Percentiles rank a stretch among this genome's conserved stretches.
Conservation (phyloP, 1,284 basidiomycete species). For the Afroboletus lepidellus region DNA sequence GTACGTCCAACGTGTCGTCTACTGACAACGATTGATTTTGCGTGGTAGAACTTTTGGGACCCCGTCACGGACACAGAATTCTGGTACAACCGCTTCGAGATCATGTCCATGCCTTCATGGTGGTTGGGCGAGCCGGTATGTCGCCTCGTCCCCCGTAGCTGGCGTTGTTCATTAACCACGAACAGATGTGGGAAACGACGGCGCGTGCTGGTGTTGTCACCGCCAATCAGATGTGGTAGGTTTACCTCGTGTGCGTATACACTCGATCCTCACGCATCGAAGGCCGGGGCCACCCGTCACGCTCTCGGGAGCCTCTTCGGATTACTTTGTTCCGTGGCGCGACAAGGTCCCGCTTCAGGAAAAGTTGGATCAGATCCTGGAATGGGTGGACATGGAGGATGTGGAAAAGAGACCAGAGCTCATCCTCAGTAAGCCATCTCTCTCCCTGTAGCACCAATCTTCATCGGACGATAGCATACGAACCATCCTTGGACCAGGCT, state of each 20-base stretch:
- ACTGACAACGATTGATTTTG: not conserved
- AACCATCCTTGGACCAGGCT: slow-evolving; percentile 76
- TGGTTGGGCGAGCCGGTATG: slow-evolving; percentile 87
- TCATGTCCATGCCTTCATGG: slow-evolving; percentile 70
- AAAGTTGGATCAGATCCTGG: slow-evolving; percentile 73
- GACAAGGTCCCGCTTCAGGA: slow-evolving; percentile 53
- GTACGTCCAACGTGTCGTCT: slow-evolving; percentile 39
- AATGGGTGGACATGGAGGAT: slow-evolving; percentile 73
- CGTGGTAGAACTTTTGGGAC: slow-evolving; percentile 79
- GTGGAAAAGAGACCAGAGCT: slow-evolving; percentile 71
- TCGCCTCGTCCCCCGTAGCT: not conserved
- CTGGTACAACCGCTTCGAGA: slow-evolving; percentile 62
- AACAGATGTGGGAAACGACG: slow-evolving; percentile 87
- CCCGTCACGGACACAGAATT: slow-evolving; percentile 62
- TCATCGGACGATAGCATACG: slow-evolving; percentile 53
- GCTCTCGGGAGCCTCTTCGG: slow-evolving; percentile 58
- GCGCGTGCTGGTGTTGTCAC: slow-evolving; percentile 70
- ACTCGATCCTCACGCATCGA: not conserved
- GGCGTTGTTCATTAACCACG: not conserved
- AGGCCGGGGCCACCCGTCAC: slow-evolving; percentile 84
- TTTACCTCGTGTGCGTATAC: slow-evolving; percentile 9
- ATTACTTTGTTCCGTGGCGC: slow-evolving; percentile 76
- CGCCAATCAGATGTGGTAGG: slow-evolving; percentile 88
- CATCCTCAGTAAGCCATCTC: slow-evolving; percentile 58
- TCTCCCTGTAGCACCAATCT: not conserved